Base-by-base conservation (phyloP, 306 rosid genomes). In the Lathyrus aphaca region DNA sequence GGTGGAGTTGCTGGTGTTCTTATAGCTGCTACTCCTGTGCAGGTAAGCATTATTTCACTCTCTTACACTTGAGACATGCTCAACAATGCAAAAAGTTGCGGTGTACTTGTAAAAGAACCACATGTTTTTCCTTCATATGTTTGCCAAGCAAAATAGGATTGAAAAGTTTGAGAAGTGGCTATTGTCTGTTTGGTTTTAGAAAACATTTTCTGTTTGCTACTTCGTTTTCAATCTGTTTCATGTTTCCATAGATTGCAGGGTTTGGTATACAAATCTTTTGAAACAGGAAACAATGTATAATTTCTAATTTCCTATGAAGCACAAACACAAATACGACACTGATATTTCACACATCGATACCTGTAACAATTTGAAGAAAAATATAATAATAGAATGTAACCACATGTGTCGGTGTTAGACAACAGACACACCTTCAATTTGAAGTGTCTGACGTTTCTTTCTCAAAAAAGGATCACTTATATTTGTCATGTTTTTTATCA, bases 1-100 rank as follows among this genome's bases (percentile, higher is more conserved):
- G 98, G 98, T 25, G 81, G 85, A 35, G 95, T 92, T 64, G 88
- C 87, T 11, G 98, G 96, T 62, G 79, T 80, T 71, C 84, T 92
- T 8, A 54, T 84, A 21, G 98, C 98, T 39, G 96, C 91, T 7
- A 49, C 86, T 79, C 95, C 96, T 62, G 95, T 92, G 50, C 96
- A 87, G 91, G 98, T 87, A 70, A 71, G 15, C 30, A 4, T 37
- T 13, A 7, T 30, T 12, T 39, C 12, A 46, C 40, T 29, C 40
- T 30, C 17, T 32, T 32, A 62, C 23, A 21, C 3, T 59, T 42
- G 3, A 21, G 43, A 6, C 45, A 43, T 54, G 72, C 45, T 63
- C 29, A 42, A 48, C 55, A 38, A 39, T 48, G 29, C 59, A 38
- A 8, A 2, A n/a, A 15, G 9, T 48, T 53, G 14, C 5, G 16